Conservation (phyloP, 1,284 basidiomycete species). For the Tilletiaria anomala region DNA sequence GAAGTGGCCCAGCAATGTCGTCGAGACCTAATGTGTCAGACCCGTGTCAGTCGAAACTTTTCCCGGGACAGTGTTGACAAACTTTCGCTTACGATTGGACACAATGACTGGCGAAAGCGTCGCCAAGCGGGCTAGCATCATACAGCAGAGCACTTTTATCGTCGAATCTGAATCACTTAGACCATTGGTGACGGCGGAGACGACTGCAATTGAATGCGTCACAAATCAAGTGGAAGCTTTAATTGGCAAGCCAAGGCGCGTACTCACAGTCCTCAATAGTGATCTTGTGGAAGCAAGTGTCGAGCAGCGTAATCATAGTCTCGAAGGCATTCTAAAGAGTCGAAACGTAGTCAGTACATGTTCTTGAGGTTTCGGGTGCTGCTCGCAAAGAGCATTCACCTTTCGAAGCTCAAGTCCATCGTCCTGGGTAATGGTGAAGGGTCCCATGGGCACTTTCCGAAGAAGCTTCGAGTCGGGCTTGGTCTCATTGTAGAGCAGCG, state of each 20-base stretch:
- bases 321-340: slow-evolving; percentile 69
- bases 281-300: slow-evolving; percentile 71
- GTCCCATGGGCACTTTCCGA: slow-evolving; percentile 83
- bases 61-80: no score
- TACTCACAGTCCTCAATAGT: slow-evolving; percentile 56
- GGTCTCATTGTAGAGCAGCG: slow-evolving; percentile 68
- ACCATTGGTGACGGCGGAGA: slow-evolving; percentile 61
- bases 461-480: slow-evolving; percentile 51
- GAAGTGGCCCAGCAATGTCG: slow-evolving; percentile 64
- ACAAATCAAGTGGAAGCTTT: no score
- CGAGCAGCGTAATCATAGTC: slow-evolving; percentile 87
- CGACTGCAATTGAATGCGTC: no score
- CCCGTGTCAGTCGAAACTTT: no score
- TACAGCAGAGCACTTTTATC: slow-evolving; percentile 88
- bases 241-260: no score
- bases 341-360: neutral
- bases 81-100: slow-evolving; percentile 19
- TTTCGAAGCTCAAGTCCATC: slow-evolving; percentile 73
- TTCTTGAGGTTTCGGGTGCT: no score
- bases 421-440: slow-evolving; percentile 88
- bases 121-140: slow-evolving; percentile 81
- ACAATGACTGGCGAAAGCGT: slow-evolving; percentile 69
- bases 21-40: slow-evolving; percentile 77
- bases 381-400: slow-evolving; percentile 8
- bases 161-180: slow-evolving; percentile 75